Conservation (phyloP, 2,329 filamentous ascomycete genomes). For the Hymenotorrendiella dingleyae region DNA sequence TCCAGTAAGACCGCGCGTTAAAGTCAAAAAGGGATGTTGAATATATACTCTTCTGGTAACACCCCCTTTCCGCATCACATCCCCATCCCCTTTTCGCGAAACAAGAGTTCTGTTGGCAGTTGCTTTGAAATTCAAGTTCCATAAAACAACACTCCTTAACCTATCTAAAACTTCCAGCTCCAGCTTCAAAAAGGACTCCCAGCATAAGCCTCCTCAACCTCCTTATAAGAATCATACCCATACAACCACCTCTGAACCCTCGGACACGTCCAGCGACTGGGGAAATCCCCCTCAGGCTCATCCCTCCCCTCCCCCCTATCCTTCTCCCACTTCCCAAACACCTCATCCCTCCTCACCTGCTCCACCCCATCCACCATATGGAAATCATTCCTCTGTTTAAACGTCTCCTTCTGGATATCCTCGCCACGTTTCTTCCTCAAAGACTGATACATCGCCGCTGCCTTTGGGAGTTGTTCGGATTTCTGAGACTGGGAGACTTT, state of each 20-base stretch:
- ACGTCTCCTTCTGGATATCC: conserved; percentile 55
- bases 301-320: conserved; percentile 47
- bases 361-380: conserved; percentile 50
- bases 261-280: conserved; percentile 58
- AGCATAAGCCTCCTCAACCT: conserved; percentile 37
- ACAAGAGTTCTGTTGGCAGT: no score
- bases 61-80: no score
- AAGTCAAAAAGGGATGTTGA: no score
- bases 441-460: conserved; percentile 39
- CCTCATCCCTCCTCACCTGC: conserved; percentile 50
- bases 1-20: no score
- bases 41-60: no score
- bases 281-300: conserved; percentile 50
- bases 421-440: conserved; percentile 44
- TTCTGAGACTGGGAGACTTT: conserved; percentile 39
- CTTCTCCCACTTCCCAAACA: conserved; percentile 30
- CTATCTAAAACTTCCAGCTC: no score
- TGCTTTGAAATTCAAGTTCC: no score
- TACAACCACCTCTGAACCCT: conserved; percentile 59
- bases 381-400: conserved; percentile 48
- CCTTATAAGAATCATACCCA: conserved; percentile 55
- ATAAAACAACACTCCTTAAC: no score
- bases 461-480: conserved; percentile 40
- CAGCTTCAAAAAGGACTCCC: background rate
- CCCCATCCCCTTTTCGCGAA: no score